Evolutionary conservation across 441 rosid species (phyloP).

Genomic region (Geranium incanum): DNA sequence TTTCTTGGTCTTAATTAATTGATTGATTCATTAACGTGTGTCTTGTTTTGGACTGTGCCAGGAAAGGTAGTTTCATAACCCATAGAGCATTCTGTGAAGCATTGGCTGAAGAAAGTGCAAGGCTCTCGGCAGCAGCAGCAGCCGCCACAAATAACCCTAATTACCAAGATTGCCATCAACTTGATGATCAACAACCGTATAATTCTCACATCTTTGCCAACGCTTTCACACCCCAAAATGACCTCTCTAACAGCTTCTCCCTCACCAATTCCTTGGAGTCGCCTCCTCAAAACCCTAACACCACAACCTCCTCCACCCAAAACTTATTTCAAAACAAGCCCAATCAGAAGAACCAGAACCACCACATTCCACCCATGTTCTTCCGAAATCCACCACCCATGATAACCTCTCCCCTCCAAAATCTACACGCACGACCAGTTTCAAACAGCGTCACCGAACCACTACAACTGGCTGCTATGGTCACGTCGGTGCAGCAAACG

Average conservation of each 20-base stretch:
- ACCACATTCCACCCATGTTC: not conserved
- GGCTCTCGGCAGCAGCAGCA: not conserved
- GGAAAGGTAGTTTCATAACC: conserved; percentile 3
- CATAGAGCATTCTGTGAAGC: conserved; percentile 9
- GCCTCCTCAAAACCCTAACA: conserved; percentile 8
- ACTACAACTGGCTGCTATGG: not conserved
- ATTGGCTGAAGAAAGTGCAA: conserved; percentile 10
- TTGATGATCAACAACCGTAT: not conserved
- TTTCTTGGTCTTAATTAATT: not conserved
- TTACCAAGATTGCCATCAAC: not conserved
- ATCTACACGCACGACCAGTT: not conserved
- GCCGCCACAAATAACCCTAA: not conserved
- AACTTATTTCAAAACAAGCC: not conserved
- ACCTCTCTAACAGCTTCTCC: not conserved
- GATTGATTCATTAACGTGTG: not conserved
- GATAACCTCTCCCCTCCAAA: not conserved
- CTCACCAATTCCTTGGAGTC: not conserved
- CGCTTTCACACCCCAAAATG: not conserved
- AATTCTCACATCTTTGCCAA: not conserved
- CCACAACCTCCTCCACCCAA: not conserved
- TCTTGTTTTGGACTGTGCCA: not conserved
- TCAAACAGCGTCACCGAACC: not conserved
- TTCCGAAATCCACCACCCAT: not conserved
- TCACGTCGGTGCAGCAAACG: not conserved
- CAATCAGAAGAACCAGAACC: not conserved